phyloP scores from a whole-genome alignment of 2,329 filamentous ascomycete genomes.

The Xylaria sp. region DNA sequence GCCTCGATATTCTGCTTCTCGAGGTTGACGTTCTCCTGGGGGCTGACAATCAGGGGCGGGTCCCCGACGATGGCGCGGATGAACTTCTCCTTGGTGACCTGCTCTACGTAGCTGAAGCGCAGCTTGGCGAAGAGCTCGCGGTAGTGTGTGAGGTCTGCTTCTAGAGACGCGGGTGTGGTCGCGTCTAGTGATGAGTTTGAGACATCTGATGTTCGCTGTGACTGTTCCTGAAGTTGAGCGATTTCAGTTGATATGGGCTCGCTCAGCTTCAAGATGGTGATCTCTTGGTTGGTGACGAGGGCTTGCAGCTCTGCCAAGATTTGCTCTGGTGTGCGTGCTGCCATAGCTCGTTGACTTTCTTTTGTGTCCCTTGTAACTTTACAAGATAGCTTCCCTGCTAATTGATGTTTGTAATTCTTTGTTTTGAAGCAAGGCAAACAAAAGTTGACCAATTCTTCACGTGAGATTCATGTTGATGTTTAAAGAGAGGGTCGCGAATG shows the following conservation, averaged over 20 bases:
- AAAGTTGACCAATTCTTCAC: neutral
- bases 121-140: conserved; percentile 95
- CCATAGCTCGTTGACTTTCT: conserved; percentile 36
- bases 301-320: conserved; percentile 57
- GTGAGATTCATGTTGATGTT: neutral
- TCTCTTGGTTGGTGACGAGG: conserved; percentile 63
- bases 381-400: too few relatives aligned
- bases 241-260: conserved; percentile 70
- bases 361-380: too few relatives aligned
- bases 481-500: neutral
- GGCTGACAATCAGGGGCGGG: conserved; percentile 82
- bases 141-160: conserved; percentile 87
- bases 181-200: conserved; percentile 69
- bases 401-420: neutral
- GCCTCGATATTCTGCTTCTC: conserved; percentile 70
- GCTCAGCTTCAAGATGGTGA: conserved; percentile 78
- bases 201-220: conserved; percentile 72
- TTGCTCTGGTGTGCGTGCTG: conserved; percentile 43
- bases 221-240: conserved; percentile 44
- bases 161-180: conserved; percentile 75
- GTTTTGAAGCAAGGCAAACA: neutral
- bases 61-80: conserved; percentile 91
- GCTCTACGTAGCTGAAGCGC: conserved; percentile 96
- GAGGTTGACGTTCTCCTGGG: conserved; percentile 79
- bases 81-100: conserved; percentile 98